These are phyloP conservation scores for Rutidosis leptorrhynchoides DNA, from an alignment of 129 eudicot genomes.

Conservation along the genomic window DNA sequence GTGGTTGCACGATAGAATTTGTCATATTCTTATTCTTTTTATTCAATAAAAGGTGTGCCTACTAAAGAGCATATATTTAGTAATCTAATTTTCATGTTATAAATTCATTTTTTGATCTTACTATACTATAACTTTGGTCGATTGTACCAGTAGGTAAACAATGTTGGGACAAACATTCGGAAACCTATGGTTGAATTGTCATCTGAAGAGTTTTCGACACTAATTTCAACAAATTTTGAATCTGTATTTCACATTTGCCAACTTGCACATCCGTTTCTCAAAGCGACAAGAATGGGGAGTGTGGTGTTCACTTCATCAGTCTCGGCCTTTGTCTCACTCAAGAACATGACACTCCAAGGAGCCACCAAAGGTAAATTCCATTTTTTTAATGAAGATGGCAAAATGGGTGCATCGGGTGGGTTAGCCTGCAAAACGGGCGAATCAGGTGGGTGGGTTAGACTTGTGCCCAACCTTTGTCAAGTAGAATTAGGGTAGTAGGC, in stretches of 20 bases:
- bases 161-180: slow-evolving; percentile 57
- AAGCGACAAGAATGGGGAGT: slow-evolving; percentile 53
- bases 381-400: not conserved
- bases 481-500: not conserved
- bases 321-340: slow-evolving; percentile 55
- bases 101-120: slow-evolving; percentile 18
- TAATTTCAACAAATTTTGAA: slow-evolving; percentile 65
- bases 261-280: slow-evolving; percentile 65
- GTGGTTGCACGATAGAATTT: not conserved
- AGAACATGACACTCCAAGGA: slow-evolving; percentile 62
- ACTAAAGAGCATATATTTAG: not conserved
- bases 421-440: not conserved
- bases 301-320: slow-evolving; percentile 77
- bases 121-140: slow-evolving; percentile 3
- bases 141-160: slow-evolving; percentile 59
- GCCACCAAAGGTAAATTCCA: slow-evolving; percentile 59
- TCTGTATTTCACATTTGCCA: slow-evolving; percentile 65
- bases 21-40: not conserved
- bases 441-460: not conserved
- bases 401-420: not conserved
- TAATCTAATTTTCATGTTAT: not conserved
- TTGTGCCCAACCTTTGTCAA: not conserved
- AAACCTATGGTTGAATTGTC: slow-evolving; percentile 62
- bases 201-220: slow-evolving; percentile 47
- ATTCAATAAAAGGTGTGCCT: not conserved